Evolutionary conservation across 208 protist genomes (phyloP).

Genomic region (Trypanosoma grayi): DNA sequence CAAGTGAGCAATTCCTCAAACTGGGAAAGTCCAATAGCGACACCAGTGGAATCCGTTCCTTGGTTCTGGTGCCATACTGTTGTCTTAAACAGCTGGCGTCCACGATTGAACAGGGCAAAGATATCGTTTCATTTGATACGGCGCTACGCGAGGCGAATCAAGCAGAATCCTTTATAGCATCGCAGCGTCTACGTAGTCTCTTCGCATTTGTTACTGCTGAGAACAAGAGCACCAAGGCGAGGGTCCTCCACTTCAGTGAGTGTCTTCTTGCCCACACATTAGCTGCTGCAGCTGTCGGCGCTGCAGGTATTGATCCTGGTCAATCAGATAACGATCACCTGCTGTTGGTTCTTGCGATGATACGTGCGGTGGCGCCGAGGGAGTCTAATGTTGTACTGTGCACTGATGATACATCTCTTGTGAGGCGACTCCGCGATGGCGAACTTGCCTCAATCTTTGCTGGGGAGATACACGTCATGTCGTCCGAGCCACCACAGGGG

Average conservation of each 20-base stretch:
- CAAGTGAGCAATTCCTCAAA: conserved; percentile 58
- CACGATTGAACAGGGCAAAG: conserved; percentile 33
- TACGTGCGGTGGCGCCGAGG: conserved; percentile 37
- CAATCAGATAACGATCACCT: conserved; percentile 68
- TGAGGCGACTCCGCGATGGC: conserved; percentile 17
- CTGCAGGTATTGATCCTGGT: conserved; percentile 25
- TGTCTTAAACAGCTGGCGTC: conserved; percentile 53
- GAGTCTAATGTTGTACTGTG: conserved; percentile 50
- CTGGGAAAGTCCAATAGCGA: conserved; percentile 27
- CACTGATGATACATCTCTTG: conserved; percentile 51
- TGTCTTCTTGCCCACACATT: conserved; percentile 54
- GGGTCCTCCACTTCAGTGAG: conserved; percentile 83
- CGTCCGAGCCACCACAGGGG: conserved; percentile 38
- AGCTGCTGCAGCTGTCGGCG: background rate
- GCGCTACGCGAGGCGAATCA: conserved; percentile 48
- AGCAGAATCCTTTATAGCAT: conserved; percentile 58
- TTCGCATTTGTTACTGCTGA: conserved; percentile 34
- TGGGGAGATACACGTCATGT: conserved; percentile 39
- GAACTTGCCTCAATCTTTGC: conserved; percentile 29
- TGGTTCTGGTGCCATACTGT: conserved; percentile 68
- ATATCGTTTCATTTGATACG: conserved; percentile 58
- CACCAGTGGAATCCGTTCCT: conserved; percentile 3
- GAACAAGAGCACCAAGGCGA: conserved; percentile 10
- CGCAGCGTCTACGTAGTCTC: conserved; percentile 60
- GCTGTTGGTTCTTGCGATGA: conserved; percentile 64